These are phyloP conservation scores for Pyricularia sp. DNA, from an alignment of 2,329 filamentous ascomycete species.

Conservation along the genomic window DNA sequence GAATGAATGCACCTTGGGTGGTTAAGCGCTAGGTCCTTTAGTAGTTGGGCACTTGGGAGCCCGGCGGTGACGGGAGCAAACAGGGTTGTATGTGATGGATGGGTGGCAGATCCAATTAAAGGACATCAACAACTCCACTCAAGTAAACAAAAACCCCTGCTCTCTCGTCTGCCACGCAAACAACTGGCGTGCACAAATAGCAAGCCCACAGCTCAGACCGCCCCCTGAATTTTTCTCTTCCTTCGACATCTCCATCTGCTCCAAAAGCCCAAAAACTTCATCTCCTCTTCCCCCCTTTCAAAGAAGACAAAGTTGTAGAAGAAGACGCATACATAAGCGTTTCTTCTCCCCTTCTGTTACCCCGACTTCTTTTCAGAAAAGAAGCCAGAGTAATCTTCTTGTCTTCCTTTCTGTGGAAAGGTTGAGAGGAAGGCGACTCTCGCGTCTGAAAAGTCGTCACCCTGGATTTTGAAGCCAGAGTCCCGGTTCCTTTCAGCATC, in stretches of 20 bases:
- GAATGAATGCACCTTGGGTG: background rate
- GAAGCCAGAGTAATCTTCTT: conserved; percentile 38
- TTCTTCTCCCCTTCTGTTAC: conserved; percentile 27
- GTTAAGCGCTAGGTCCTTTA: background rate
- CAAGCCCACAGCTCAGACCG: background rate
- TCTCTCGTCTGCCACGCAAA: conserved; percentile 3
- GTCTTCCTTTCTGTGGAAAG: conserved; percentile 48
- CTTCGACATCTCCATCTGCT: background rate
- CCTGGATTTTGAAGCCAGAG: conserved; percentile 99
- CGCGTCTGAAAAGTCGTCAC: conserved; percentile 63
- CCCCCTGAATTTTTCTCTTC: conserved; percentile 1
- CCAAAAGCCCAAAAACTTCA: background rate
- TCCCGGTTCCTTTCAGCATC: conserved; percentile 99
- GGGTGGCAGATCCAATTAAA: background rate
- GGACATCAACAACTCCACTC: background rate
- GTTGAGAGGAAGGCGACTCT: conserved; percentile 32
- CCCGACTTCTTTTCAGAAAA: conserved; percentile 32
- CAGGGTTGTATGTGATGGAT: background rate
- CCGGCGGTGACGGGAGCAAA: background rate
- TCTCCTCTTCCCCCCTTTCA: conserved; percentile 1
- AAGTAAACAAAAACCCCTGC: conserved; percentile 4
- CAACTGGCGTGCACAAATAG: conserved; percentile 2
- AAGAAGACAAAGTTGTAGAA: conserved; percentile 18
- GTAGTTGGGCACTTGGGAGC: background rate
- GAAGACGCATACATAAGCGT: conserved; percentile 21